These are phyloP conservation scores for Aspergillus ellipticus DNA, from an alignment of 495 filamentous ascomycete species.

Conservation along the genomic window DNA sequence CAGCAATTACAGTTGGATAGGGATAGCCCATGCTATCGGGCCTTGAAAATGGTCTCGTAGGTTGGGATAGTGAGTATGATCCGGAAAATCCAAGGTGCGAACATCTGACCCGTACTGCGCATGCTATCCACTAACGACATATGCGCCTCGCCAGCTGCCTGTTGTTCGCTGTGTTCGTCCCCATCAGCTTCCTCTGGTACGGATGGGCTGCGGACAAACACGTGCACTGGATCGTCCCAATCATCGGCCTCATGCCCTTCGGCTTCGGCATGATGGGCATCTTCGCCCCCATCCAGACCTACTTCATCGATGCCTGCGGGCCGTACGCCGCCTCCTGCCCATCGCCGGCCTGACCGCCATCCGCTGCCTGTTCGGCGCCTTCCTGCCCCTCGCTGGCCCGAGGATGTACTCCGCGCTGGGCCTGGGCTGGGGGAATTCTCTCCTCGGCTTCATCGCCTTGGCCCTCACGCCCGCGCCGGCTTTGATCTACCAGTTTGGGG, in stretches of 20 bases:
- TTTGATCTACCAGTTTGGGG: slow-evolving; percentile 29
- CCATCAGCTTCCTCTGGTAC: slow-evolving; percentile 30
- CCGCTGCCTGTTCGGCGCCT: slow-evolving; percentile 55
- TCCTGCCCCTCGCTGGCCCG: slow-evolving; percentile 60
- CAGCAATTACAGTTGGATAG: neutral
- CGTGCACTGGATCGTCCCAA: slow-evolving; percentile 33
- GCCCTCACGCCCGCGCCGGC: slow-evolving; percentile 39
- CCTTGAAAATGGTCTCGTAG: neutral
- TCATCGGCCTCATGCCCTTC: slow-evolving; percentile 26
- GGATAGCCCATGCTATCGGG: neutral
- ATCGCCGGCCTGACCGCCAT: slow-evolving; percentile 55
- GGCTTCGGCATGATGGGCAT: slow-evolving; percentile 26
- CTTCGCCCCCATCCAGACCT: slow-evolving; percentile 30
- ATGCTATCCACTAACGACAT: too few relatives aligned
- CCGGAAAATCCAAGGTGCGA: neutral
- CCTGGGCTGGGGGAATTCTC: slow-evolving; percentile 63
- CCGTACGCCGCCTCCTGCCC: slow-evolving; percentile 53
- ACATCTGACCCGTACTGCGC: too few relatives aligned
- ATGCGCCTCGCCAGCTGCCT: slow-evolving; percentile 64
- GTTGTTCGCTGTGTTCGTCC: slow-evolving; percentile 45
- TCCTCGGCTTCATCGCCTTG: slow-evolving; percentile 62
- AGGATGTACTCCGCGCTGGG: slow-evolving; percentile 59
- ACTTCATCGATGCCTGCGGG: slow-evolving; percentile 33
- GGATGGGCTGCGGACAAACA: slow-evolving; percentile 28
- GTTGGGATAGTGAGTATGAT: neutral